Conservation (phyloP, 2,329 filamentous ascomycete species). For the Phyllosticta citriasiana region DNA sequence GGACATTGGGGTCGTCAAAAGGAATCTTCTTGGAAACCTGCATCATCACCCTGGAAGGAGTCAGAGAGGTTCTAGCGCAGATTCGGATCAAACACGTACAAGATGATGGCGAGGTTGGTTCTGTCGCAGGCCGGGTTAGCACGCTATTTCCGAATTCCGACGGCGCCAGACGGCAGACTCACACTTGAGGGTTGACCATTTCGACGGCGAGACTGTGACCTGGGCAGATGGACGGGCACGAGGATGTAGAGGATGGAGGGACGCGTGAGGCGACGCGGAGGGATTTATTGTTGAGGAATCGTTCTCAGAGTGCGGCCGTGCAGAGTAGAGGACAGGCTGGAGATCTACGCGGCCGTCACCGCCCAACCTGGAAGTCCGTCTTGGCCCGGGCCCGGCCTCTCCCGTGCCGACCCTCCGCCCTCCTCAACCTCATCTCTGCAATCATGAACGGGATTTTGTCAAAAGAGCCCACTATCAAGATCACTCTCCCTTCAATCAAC, state of each 20-base stretch:
- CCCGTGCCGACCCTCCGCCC: neutral
- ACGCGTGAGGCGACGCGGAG: neutral
- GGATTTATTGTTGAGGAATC: slow-evolving; percentile 5
- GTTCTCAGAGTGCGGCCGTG: neutral
- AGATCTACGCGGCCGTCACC: neutral
- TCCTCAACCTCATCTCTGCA: neutral
- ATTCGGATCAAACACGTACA: slow-evolving; percentile 32
- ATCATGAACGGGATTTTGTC: neutral
- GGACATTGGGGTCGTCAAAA: slow-evolving; percentile 74
- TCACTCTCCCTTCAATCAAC: too few species aligned
- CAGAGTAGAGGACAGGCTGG: neutral
- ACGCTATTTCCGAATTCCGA: slow-evolving; percentile 12
- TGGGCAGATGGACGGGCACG: neutral
- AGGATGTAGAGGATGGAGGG: neutral
- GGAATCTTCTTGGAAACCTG: slow-evolving; percentile 93
- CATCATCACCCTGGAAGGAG: slow-evolving; percentile 59
- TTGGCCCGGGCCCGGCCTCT: neutral
- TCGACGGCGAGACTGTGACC: neutral
- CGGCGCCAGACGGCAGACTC: slow-evolving; percentile 3
- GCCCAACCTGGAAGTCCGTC: neutral
- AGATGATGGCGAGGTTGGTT: slow-evolving; percentile 87
- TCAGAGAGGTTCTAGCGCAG: neutral
- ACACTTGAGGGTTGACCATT: slow-evolving; percentile 17
- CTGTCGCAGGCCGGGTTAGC: slow-evolving; percentile 37
- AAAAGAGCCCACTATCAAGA: neutral